Base-by-base conservation (phyloP, 2,329 filamentous ascomycete species). In the Tricladium varicosporioides region DNA sequence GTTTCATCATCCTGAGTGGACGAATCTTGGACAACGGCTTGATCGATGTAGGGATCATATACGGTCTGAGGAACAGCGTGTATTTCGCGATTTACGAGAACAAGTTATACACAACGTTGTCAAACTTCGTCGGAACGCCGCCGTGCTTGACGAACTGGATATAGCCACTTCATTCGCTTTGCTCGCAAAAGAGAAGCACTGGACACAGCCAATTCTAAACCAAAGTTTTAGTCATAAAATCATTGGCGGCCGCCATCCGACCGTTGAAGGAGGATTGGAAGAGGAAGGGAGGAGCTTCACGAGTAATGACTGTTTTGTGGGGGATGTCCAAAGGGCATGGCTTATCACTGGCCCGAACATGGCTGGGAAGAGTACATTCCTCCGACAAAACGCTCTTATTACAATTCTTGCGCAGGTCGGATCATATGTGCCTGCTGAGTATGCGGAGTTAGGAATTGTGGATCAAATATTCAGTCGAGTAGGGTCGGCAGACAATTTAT, bases 311-410 rank as follows among this genome's bases (percentile, higher is more conserved):
- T 96, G 91, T 72, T 78, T 89, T 40, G 80, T 97, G 2, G 89
- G 89, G n/a, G 53, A 78, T 79, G 74, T 88, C 77, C 79, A 84
- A 76, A 66, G 79, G 77, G 53, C 90, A 74, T 77, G 87, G 86
- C 67, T 83, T 71, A 76, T 93, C 82, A 82, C 89, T 65, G 77
- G 94, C 0, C 94, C 94, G n/a, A 99, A 99, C 74, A 99, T 99
- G 94, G 94, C 88, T 1, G 94, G 94, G 48, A 99, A 99, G 75
- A 93, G 88, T 71, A 99, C 94, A 0, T 99, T 96, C 69, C 79
- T 99, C 5, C 88, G 94, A 0, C 95, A 99, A 68, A 97, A 96
- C 72, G 94, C 94, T 2, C 80, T 99, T 51, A 95, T 97, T 65
- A 92, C 91, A 0, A 91, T 99, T 60, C 82, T 99, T 13, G 93